These are phyloP conservation scores for Mycena galopus DNA, from an alignment of 768 basidiomycete species.

Conservation along the genomic window DNA sequence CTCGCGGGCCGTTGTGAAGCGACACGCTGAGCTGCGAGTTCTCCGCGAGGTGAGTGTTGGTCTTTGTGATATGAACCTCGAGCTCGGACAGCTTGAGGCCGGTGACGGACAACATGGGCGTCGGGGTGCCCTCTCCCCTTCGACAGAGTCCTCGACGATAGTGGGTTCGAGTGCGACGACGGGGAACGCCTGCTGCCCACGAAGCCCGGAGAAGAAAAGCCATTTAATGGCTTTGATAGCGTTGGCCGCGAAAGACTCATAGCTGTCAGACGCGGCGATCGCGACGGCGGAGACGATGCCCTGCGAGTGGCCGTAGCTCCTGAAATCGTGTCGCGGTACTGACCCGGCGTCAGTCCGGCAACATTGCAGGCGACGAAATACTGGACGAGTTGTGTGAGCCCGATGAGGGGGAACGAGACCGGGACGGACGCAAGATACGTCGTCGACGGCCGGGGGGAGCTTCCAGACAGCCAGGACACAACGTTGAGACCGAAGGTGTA, in stretches of 20 bases:
- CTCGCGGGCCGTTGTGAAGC: conserved; percentile 92
- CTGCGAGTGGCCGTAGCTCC: conserved; percentile 99
- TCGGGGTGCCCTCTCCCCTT: conserved; percentile 95
- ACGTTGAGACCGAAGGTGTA: conserved; percentile 89
- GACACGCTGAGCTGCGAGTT: conserved; percentile 88
- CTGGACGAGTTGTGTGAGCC: conserved; percentile 94
- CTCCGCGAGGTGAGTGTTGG: conserved; percentile 85
- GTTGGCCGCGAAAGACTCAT: conserved; percentile 82
- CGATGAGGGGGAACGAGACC: conserved; percentile 95
- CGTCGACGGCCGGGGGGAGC: conserved; percentile 77
- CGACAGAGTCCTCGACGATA: conserved; percentile 88
- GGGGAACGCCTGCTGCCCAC: conserved; percentile 96
- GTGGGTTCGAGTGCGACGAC: conserved; percentile 89
- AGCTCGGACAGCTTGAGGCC: conserved; percentile 85
- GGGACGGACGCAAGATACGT: conserved; percentile 94
- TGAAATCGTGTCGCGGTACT: conserved; percentile 79
- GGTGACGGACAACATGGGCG: conserved; percentile 93
- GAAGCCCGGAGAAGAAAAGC: conserved; percentile 93
- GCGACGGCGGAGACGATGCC: conserved; percentile 95
- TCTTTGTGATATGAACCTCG: conserved; percentile 84
- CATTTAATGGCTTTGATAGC: conserved; percentile 88
- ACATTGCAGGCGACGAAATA: conserved; percentile 88
- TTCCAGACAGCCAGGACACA: conserved; percentile 84
- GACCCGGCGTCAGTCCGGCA: conserved; percentile 80
- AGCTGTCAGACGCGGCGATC: conserved; percentile 83